These are phyloP conservation scores for Dictyostelium capitatum DNA, from an alignment of 78 protist species.

Conservation along the genomic window DNA sequence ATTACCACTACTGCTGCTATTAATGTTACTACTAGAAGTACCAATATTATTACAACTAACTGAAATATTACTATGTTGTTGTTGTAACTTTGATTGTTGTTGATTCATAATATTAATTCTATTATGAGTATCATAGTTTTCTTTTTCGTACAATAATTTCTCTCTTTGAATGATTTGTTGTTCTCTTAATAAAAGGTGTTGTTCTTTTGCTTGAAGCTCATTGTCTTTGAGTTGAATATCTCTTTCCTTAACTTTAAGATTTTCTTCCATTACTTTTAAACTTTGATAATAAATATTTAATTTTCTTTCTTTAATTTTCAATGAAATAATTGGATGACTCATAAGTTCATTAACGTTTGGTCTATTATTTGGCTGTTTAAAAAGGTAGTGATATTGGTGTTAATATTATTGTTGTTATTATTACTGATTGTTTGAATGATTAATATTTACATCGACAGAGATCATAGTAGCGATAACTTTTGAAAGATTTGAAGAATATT, in stretches of 20 bases:
- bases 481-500: conserved; percentile 55
- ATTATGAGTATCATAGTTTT: conserved; percentile 17
- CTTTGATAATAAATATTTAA: conserved; percentile 48
- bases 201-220: conserved; percentile 40
- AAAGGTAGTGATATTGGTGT: background rate
- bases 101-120: conserved; percentile 42
- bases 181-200: conserved; percentile 34
- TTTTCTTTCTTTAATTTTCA: conserved; percentile 65
- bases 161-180: conserved; percentile 26
- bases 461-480: conserved; percentile 55
- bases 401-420: no score
- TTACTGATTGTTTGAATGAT: background rate
- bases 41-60: background rate
- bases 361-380: conserved; percentile 3
- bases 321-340: conserved; percentile 18
- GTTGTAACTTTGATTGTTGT: conserved; percentile 29
- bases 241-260: conserved; percentile 55
- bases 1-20: background rate
- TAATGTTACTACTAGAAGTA: background rate
- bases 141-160: conserved; percentile 19
- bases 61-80: background rate
- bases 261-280: conserved; percentile 74
- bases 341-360: conserved; percentile 71
- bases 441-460: conserved; percentile 51
- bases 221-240: conserved; percentile 24